phyloP scores from a whole-genome alignment of 768 basidiomycete genomes.

The Macrolepiota dolichaula region DNA sequence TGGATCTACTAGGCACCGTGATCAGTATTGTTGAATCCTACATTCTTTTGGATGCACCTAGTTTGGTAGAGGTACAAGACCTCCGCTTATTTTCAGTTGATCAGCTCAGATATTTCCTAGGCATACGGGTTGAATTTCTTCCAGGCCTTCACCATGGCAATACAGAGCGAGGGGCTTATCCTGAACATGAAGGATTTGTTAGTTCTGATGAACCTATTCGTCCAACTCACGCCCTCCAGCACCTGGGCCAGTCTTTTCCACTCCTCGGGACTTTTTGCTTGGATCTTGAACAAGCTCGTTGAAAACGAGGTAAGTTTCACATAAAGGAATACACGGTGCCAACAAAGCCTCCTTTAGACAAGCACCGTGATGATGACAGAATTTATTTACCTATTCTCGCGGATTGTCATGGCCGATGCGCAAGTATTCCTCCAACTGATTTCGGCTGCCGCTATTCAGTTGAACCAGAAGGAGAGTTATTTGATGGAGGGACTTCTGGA shows the following conservation, averaged over 20 bases:
- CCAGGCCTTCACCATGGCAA: constrained; percentile 47
- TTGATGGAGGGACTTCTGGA: constrained; percentile 68
- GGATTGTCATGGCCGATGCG: constrained; percentile 65
- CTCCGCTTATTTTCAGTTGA: not conserved
- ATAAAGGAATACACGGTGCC: not conserved
- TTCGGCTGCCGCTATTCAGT: constrained; percentile 49
- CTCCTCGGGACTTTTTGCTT: constrained; percentile 66
- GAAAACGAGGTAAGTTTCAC: constrained; percentile 56
- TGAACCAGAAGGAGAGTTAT: constrained; percentile 45
- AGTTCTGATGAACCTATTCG: constrained; percentile 52
- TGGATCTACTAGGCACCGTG: constrained; percentile 71
- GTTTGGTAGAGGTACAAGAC: constrained; percentile 57
- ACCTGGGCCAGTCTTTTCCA: constrained; percentile 77
- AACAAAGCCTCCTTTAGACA: constrained; percentile 22
- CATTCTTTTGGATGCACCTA: constrained; percentile 62
- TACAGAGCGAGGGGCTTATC: constrained; percentile 44
- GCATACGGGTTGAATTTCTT: constrained; percentile 54
- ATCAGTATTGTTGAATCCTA: constrained; percentile 74
- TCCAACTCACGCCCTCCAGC: constrained; percentile 59
- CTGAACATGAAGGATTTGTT: constrained; percentile 64
- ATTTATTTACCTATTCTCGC: constrained; percentile 69
- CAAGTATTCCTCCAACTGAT: constrained; percentile 71
- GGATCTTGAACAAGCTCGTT: constrained; percentile 54
- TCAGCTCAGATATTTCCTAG: constrained; percentile 29
- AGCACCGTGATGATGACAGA: constrained; percentile 54